Evolutionary conservation across 73 alveolate genomes (phyloP), one percentile per base, ranked within the genome.

Genomic region (Paramecium biaurelia): DNA sequence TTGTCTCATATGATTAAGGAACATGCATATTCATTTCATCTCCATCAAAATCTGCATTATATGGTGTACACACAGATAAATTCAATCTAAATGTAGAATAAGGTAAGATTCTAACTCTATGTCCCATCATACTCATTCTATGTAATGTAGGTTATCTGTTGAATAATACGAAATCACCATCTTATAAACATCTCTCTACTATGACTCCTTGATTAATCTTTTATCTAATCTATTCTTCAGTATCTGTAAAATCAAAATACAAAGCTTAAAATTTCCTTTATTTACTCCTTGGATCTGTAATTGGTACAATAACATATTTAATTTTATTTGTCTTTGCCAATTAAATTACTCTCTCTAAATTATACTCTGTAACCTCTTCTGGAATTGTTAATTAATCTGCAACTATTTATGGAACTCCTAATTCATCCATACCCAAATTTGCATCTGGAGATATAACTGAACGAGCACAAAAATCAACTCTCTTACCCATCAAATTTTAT

Each of bases 41-140:
- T 32, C 99, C 99, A 85, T 99, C 99, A 85, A 99, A 99, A 93
- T 99, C 99, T 2, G 99, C 99, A 95, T 99, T 99, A 95, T 99
- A 99, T 7, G 99, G 99, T n/a, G 99, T 96, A 24, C 99, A 98
- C 72, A 98, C 99, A 28, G 99, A 96, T 90, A 99, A 92, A 95
- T 99, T 99, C 85, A 99, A 94, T 86, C 99, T 94, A 96, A 99
- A 98, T 21, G 99, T 99, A 53, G 99, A 97, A 92, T 96, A 98
- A 1, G 99, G 99, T 82, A 99, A 96, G n/a, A 99, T 99, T 92
- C 98, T 97, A 8, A 97, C 99, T 92, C 99, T 90, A 94, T 99
- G 99, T 0, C 99, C 99, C 99, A 99, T 99, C 98, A 99, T 96
- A 95, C 99, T 96, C 99, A 99, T 99, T 95, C 99, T 99, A 96